Evolutionary conservation across 331 rosid genomes (phyloP).

Genomic region (Pyrus hybrid): DNA sequence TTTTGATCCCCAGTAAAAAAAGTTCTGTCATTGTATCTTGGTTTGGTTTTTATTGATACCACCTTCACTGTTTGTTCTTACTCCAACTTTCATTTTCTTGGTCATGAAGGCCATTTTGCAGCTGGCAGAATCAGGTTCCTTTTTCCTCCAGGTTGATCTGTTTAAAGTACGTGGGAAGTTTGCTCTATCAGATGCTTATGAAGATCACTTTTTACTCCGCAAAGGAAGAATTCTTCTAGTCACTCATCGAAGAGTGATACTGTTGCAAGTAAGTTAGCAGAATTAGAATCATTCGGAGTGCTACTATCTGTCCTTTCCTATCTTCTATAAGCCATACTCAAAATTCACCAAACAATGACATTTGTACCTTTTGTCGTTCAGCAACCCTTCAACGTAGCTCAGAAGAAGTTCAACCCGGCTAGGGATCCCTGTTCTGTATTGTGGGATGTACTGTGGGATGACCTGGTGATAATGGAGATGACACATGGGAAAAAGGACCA

Average conservation of each 20-base stretch:
- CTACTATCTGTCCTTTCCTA: background rate
- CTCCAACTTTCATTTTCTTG: slow-evolving; percentile 3
- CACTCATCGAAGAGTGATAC: slow-evolving; percentile 78
- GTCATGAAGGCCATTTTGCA: slow-evolving; percentile 82
- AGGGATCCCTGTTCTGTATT: slow-evolving; percentile 88
- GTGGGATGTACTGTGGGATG: slow-evolving; percentile 92
- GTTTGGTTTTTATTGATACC: background rate
- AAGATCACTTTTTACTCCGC: slow-evolving; percentile 88
- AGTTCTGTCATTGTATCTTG: too few relatives aligned
- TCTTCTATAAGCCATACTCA: background rate
- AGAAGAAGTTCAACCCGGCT: slow-evolving; percentile 91
- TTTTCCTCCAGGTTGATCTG: slow-evolving; percentile 94
- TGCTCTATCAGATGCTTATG: slow-evolving; percentile 95
- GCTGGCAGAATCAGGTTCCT: slow-evolving; percentile 96
- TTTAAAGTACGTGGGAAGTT: slow-evolving; percentile 98
- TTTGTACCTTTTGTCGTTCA: slow-evolving; percentile 25
- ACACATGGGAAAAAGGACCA: slow-evolving; percentile 74
- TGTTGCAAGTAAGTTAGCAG: slow-evolving; percentile 71
- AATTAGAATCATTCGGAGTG: slow-evolving; percentile 7
- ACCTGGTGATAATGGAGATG: slow-evolving; percentile 67
- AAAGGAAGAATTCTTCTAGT: slow-evolving; percentile 76
- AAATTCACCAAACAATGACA: background rate
- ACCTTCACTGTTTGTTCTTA: background rate
- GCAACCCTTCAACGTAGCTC: slow-evolving; percentile 91
- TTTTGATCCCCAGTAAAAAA: too few relatives aligned